Conservation (phyloP, 768 basidiomycete species). For the Rhodotorula babjevae region DNA sequence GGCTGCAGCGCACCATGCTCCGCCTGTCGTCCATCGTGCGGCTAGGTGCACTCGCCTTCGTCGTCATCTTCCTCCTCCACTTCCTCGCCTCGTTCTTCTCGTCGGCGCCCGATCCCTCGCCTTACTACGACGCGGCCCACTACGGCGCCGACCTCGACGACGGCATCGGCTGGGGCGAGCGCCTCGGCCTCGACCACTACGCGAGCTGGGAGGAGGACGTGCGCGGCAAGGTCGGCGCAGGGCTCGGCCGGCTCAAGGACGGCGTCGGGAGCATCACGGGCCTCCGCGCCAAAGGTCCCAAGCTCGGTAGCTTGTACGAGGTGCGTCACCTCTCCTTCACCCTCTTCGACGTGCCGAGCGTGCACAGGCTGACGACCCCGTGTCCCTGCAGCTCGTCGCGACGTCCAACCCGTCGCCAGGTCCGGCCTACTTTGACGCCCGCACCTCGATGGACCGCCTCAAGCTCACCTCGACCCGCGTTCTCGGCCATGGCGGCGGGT, state of each 20-base stretch:
- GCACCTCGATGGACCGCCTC: slow-evolving; percentile 38
- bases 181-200: slow-evolving; percentile 35
- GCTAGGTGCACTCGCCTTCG: neutral
- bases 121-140: slow-evolving; percentile 10
- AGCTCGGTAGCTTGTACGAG: slow-evolving; percentile 35
- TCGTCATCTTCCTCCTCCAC: slow-evolving; percentile 24
- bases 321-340: slow-evolving; percentile 1
- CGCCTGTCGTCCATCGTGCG: slow-evolving; percentile 21
- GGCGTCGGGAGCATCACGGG: slow-evolving; percentile 30
- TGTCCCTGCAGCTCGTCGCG: slow-evolving; percentile 16
- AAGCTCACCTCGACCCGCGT: slow-evolving; percentile 39
- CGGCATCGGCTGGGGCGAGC: slow-evolving; percentile 24
- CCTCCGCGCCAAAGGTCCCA: slow-evolving; percentile 5
- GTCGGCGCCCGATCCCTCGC: neutral
- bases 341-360: too few species aligned
- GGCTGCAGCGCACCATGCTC: neutral
- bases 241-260: slow-evolving; percentile 12
- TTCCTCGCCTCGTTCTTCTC: slow-evolving; percentile 26
- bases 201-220: slow-evolving; percentile 36
- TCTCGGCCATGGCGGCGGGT: slow-evolving; percentile 27
- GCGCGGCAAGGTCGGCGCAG: slow-evolving; percentile 15
- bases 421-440: slow-evolving; percentile 37
- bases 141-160: neutral
- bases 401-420: slow-evolving; percentile 33
- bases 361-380: too few species aligned